These are phyloP conservation scores for Hordeum marinum DNA, from an alignment of 176 grass and related monocot genomes.

Conservation along the genomic window DNA sequence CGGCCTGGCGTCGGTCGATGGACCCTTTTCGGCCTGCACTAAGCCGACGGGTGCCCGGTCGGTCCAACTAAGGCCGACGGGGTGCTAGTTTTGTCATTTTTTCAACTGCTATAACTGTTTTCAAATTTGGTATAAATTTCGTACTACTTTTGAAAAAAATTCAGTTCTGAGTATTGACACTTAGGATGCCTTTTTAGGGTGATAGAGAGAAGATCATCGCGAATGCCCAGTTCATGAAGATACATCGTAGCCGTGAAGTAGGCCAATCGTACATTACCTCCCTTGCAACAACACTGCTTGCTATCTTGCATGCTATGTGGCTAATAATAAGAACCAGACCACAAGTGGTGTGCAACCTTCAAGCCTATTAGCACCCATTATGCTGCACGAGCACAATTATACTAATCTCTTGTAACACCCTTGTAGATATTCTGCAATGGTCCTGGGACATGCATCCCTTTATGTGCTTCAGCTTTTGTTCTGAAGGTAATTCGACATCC, in stretches of 20 bases:
- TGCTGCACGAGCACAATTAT: slow-evolving; percentile 7
- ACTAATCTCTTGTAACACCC: slow-evolving; percentile 22
- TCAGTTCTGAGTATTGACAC: no score
- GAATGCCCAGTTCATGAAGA: slow-evolving; percentile 58
- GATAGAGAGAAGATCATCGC: slow-evolving; percentile 24
- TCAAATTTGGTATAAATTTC: no score
- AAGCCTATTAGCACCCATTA: slow-evolving; percentile 8
- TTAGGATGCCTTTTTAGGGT: slow-evolving; percentile 33
- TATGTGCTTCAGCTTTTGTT: slow-evolving; percentile 73
- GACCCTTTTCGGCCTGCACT: no score
- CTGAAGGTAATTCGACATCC: slow-evolving; percentile 53
- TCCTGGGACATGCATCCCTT: slow-evolving; percentile 82
- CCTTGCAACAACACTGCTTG: slow-evolving; percentile 72
- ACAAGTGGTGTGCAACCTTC: slow-evolving; percentile 61
- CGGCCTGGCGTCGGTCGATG: no score
- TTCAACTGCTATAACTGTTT: no score
- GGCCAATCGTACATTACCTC: slow-evolving; percentile 92
- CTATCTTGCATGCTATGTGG: slow-evolving; percentile 72
- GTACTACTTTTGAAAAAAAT: no score
- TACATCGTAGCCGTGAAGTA: slow-evolving; percentile 91
- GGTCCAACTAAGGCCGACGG: no score
- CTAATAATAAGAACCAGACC: slow-evolving; percentile 73
- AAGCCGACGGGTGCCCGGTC: no score
- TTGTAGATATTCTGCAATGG: slow-evolving; percentile 89
- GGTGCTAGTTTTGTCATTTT: no score